Percentiles rank a stretch among this genome's conserved stretches.
These are phyloP conservation scores for Fonsecaea erecta DNA, from an alignment of 2,329 filamentous ascomycete species.

Conservation along the genomic window DNA sequence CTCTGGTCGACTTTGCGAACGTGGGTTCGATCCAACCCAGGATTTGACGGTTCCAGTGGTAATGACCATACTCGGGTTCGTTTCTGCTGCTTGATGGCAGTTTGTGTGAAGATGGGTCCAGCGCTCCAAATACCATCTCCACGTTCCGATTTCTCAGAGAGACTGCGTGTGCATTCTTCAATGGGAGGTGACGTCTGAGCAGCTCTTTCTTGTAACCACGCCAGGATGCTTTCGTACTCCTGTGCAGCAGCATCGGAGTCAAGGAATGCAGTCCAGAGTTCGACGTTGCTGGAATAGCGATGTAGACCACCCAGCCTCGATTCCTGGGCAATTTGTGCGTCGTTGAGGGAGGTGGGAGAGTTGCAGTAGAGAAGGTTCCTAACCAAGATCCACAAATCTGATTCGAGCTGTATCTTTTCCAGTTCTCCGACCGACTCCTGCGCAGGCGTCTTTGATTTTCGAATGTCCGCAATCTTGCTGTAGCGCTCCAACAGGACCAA, in stretches of 20 bases:
- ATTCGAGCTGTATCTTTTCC: constrained; percentile 76
- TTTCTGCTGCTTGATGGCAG: constrained; percentile 88
- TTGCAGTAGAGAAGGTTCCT: constrained; percentile 73
- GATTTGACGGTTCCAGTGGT: constrained; percentile 66
- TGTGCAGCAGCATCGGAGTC: constrained; percentile 71
- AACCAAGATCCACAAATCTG: constrained; percentile 72
- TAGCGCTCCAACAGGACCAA: constrained; percentile 71
- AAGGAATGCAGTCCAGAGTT: constrained; percentile 76
- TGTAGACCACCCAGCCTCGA: constrained; percentile 52
- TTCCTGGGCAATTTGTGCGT: constrained; percentile 47
- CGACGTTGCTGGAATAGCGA: constrained; percentile 63
- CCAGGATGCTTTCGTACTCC: constrained; percentile 78
- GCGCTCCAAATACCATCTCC: constrained; percentile 78
- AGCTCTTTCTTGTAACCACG: constrained; percentile 78
- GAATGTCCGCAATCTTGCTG: constrained; percentile 58
- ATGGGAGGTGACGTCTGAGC: constrained; percentile 71
- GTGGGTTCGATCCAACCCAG: constrained; percentile 56
- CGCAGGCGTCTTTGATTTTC: constrained; percentile 39
- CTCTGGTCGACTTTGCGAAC: constrained; percentile 56
- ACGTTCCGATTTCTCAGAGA: constrained; percentile 75
- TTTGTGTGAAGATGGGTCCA: constrained; percentile 90
- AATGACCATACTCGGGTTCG: constrained; percentile 71
- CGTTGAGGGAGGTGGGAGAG: constrained; percentile 60
- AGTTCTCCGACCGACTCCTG: constrained; percentile 49
- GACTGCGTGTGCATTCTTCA: constrained; percentile 73